Base-by-base conservation (phyloP, 2,329 filamentous ascomycete species). In the Dothistroma pini region DNA sequence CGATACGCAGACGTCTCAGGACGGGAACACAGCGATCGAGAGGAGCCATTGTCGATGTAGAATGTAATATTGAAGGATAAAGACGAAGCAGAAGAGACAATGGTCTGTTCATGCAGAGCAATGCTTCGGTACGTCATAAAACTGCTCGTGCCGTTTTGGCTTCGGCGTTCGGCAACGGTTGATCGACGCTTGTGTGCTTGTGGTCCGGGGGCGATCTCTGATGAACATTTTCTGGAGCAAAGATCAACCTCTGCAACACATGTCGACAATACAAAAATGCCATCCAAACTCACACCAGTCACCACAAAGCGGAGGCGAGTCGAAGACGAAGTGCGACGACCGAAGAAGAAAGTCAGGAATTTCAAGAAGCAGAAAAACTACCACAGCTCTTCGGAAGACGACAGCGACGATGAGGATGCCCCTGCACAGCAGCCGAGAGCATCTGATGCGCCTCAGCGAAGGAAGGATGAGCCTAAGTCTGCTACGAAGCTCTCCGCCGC, bases 351-450 rank as follows among this genome's bases (percentile, higher is more conserved):
- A 67, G 73, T 77, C 51, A 84, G 84, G 74, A 85, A 85, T 14
- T 80, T 85, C 72, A 86, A 84, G 74, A 86, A 86, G 73, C 85
- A 88, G 72, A 77, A 76, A 66, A 76, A 80, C 60, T 88, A 89
- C 76, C 82, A 88, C 80, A 87, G 84, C 71, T 87, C 84, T 34
- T 83, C 83, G 61, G 84, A 86, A 50, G 83, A 85, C 59, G 76
- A 79, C 54, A 79, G 80, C 76, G 66, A 64, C 41, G 65, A 58
- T 16, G 60, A 58, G 31, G 54, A 53, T 11, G 56, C 44, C 4
- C 38, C 22, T 22, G 29, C 59, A 48, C 48, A 38, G 47, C 50
- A 64, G 29, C 64, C 62, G 21, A 60, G 63, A 47, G 67, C 68
- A 35, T 69, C 63, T 4, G 69, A 72, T 66, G 69, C 69, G 51